Base-by-base conservation (phyloP, 2,329 filamentous ascomycete genomes). In the Trichoderma sp. region DNA sequence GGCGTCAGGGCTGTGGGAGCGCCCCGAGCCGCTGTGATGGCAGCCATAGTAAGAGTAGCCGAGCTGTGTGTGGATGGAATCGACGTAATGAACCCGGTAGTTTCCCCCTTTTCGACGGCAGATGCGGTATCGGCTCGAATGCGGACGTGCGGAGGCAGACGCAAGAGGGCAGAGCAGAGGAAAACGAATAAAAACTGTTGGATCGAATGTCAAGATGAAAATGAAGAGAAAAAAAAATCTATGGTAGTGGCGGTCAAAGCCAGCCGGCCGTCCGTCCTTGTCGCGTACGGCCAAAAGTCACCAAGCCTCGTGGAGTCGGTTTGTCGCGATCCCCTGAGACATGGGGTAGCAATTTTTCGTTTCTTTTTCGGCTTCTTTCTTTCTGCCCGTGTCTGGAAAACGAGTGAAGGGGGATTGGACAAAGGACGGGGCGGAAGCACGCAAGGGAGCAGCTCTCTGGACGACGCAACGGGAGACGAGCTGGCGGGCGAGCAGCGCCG, bases 1-100 rank as follows among this genome's bases (percentile, higher is more conserved):
- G 82, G 80, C 67, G 79, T 81, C 66, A 85, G 75, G 52, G 78
- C 76, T 63, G 81, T 78, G 67, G 81, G 78, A 59, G 81, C 78
- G 68, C 80, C 79, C 67, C 80, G 79, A 69, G 77, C 78, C 69
- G 82, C 76, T 69, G 83, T 82, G 74, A 86, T 80, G 72, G 82
- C 79, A 71, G 83, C 80, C 84, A 85, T 86, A 68, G 66, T 67
- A 24, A 24, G 21, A 67, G 67, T 60, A 67, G 60, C 66, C 57
- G 51, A 57, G 34, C 51, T 59, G 64, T 14, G 12, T 14, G 34
- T 39, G 34, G 34, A 39, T 39, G 45, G 19, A 48, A 24, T 24
- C 19, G 45, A 48, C 65, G 64, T 60, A 57, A 61, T 70, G 70
- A 69, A 68, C 34, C 73, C 73, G 73, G 69, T 72, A 67, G 34